These are phyloP conservation scores for Lactarius sp. DNA, from an alignment of 768 basidiomycete genomes.

Conservation along the genomic window DNA sequence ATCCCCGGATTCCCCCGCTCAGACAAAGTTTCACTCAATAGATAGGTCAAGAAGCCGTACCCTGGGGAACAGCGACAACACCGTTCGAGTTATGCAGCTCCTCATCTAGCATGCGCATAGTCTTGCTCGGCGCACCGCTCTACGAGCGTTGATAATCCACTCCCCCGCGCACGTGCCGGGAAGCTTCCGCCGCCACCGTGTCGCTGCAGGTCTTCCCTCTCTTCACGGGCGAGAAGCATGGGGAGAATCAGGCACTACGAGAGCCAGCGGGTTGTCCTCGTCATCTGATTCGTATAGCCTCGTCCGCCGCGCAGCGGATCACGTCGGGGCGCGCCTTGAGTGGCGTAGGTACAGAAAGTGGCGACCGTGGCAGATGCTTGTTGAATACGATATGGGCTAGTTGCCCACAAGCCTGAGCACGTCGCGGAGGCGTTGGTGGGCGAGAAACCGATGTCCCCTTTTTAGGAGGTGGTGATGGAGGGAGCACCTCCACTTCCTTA, in stretches of 20 bases:
- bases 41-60: not conserved
- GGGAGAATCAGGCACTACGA: not conserved
- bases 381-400: constrained; percentile 41
- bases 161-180: not conserved
- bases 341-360: constrained; percentile 50
- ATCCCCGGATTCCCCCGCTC: too few species aligned
- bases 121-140: constrained; percentile 21
- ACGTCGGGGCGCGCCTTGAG: constrained; percentile 52
- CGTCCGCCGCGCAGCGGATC: constrained; percentile 26
- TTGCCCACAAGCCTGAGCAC: not conserved
- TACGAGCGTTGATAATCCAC: constrained; percentile 5
- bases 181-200: not conserved
- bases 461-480: constrained; percentile 2
- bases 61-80: not conserved
- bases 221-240: constrained; percentile 3
- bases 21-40: too few species aligned
- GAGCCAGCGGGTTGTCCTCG: constrained; percentile 19
- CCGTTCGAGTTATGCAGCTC: constrained; percentile 50
- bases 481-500: constrained; percentile 3
- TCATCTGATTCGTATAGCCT: not conserved
- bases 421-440: constrained; percentile 9
- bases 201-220: not conserved
- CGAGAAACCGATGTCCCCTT: not conserved
- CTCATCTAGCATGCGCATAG: constrained; percentile 55
- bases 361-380: constrained; percentile 59